Base-by-base conservation (phyloP, 2,329 filamentous ascomycete species). In the Neonectria magnoliae region DNA sequence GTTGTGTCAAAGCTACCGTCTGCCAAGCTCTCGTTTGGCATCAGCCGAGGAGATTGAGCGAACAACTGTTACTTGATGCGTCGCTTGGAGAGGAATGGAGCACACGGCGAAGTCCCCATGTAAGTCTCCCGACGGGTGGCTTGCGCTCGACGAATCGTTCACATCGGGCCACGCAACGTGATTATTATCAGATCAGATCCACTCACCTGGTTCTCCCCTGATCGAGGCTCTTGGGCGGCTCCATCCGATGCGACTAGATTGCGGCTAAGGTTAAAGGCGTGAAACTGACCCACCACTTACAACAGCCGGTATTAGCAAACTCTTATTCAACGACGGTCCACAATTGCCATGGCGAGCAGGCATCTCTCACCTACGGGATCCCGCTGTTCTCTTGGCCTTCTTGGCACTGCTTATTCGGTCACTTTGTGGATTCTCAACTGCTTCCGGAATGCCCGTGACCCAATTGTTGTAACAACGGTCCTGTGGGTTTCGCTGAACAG, bases 251-350 rank as follows among this genome's bases (percentile, higher is more conserved):
- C 71, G 50, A 68, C 65, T 57, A 69, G 67, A 72, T 70, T 71
- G 60, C 33, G 13, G 36, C 36, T 31, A 25, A 57, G 54, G 36
- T 51, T 51, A 36, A 60, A 25, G 48, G 45, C 57, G 50, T 10
- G 50, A 56, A 51, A 59, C 45, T 14, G 57, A 59, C 55, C 64
- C 68, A 62, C 62, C 51, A 67, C 59, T 56, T 56, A 60, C 56
- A 64, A 67, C 14, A 69, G 57, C 67, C 69, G 70, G 67, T 65
- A 70, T 72, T 72, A 71, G 68, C 63, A 74, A 74, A 73, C 70
- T 72, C 68, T 74, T 70, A 73, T 71, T 72, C 69, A 69, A 74
- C 72, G 72, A 67, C 72, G 68, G 64, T 73, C 72, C 70, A 73
- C 72, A 61, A 52, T 47, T 62, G 56, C 61, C 61, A 27, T 58